Evolutionary conservation across 2,329 filamentous ascomycete genomes (phyloP), one percentile per base, ranked within the genome.

Genomic region (Orbilia blumenaviensis): DNA sequence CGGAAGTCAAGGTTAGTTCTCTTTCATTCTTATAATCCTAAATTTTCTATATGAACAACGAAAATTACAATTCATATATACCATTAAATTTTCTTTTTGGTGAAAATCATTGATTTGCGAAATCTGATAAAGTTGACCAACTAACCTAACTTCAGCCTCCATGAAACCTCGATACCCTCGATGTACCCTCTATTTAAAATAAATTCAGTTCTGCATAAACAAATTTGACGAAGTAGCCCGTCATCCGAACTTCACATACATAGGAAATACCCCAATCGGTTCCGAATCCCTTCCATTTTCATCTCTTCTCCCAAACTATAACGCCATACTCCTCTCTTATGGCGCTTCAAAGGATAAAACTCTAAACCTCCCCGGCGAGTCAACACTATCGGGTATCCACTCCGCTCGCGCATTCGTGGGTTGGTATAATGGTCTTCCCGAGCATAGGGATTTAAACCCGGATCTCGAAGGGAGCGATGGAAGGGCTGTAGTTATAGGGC

Each of bases 391-490:
- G 25, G 92, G 92, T 1, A 89, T 98, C 16, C 91, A 93, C 81
- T 97, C 94, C 6, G 95, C 95, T 1, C 89, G 95, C 27, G 91
- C 93, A 41, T 97, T 98, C 82, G 95, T 99, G 0, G 95, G 94
- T 16, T 99, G 95, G 95, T 99, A 99, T 83, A 99, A 99, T 82
- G 95, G 95, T 1, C 86, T 97, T 1, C 95, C 95, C 0, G 92
- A 96, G 79, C 92, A 92, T 81, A 87, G 90, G 18, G 83, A 87
- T 79, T 84, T 97, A 6, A 85, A 87, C n/a, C 92, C 93, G 0
- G 88, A 93, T 81, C 86, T 98, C 25, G 87, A 89, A 0, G 85
- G 86, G 8, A 52, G 60, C 5, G 91, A 91, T 0, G 92, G 97
- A 60, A 90, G 94, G 77, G 95, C 92, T 0, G 89, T 97, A 32